Evolutionary conservation across 345 rosid genomes (phyloP).

Genomic region (Physaria fendleri): DNA sequence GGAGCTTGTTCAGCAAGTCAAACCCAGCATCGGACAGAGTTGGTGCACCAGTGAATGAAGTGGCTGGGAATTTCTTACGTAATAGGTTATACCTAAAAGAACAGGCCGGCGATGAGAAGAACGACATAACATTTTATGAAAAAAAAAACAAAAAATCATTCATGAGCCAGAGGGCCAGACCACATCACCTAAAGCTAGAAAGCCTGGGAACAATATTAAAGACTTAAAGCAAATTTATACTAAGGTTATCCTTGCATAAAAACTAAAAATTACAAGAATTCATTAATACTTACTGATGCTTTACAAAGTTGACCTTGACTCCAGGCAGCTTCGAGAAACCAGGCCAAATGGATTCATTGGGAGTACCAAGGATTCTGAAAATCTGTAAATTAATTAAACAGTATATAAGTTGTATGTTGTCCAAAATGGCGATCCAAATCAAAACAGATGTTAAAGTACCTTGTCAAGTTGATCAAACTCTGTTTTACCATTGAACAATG

Average conservation of each 20-base stretch:
- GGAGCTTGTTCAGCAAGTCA: conserved; percentile 89
- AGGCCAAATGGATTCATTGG: conserved; percentile 96
- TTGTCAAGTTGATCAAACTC: conserved; percentile 98
- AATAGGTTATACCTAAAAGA: conserved; percentile 87
- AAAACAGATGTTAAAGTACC: conserved; percentile 34
- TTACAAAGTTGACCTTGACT: conserved; percentile 94
- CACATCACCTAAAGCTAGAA: conserved; percentile 85
- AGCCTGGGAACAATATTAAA: conserved; percentile 76
- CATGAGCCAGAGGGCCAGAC: conserved; percentile 71
- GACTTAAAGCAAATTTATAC: conserved; percentile 39
- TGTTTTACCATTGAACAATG: conserved; percentile 90
- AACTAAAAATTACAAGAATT: conserved; percentile 11
- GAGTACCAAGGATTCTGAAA: conserved; percentile 84
- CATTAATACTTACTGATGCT: conserved; percentile 78
- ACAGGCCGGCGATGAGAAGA: conserved; percentile 41
- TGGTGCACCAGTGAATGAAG: conserved; percentile 94
- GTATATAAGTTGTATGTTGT: not conserved
- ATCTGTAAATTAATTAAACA: conserved; percentile 45
- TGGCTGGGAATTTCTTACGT: conserved; percentile 95
- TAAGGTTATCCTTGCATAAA: conserved; percentile 16
- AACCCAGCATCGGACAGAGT: conserved; percentile 97
- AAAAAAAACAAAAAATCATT: conserved; percentile 54
- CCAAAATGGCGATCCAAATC: conserved; percentile 3
- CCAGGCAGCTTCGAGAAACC: conserved; percentile 93
- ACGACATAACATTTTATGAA: conserved; percentile 22